Evolutionary conservation across 768 basidiomycete species (phyloP).

Genomic region (Pulveroboletus sp.): DNA sequence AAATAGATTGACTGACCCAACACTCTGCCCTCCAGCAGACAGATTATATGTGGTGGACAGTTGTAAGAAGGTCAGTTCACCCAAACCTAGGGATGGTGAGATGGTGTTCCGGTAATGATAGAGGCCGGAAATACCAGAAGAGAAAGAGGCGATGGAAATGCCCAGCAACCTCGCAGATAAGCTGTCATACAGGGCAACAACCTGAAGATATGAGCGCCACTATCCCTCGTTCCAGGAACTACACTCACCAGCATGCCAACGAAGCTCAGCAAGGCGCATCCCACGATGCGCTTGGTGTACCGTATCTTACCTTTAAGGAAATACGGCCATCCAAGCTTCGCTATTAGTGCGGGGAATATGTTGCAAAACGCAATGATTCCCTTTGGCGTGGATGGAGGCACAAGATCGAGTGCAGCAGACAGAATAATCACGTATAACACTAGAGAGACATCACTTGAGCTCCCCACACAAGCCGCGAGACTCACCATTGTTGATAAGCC

Average conservation of each 20-base stretch:
- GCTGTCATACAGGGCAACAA: constrained; percentile 70
- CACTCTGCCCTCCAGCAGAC: constrained; percentile 70
- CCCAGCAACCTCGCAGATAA: constrained; percentile 73
- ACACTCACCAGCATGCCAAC: constrained; percentile 82
- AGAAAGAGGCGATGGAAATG: constrained; percentile 81
- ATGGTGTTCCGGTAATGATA: not conserved
- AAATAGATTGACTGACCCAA: constrained; percentile 55
- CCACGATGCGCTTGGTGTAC: constrained; percentile 70
- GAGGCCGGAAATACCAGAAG: constrained; percentile 56
- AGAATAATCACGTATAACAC: constrained; percentile 96
- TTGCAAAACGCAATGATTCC: constrained; percentile 96
- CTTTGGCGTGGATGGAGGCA: constrained; percentile 88
- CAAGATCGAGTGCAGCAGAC: constrained; percentile 92
- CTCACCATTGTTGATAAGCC: constrained; percentile 87
- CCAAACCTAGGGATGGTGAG: constrained; percentile 59
- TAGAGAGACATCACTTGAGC: constrained; percentile 24
- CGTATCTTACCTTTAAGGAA: constrained; percentile 81
- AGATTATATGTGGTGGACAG: constrained; percentile 81
- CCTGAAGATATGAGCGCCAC: constrained; percentile 38
- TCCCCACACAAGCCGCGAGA: too few relatives aligned
- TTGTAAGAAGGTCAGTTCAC: constrained; percentile 93
- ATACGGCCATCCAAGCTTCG: constrained; percentile 93
- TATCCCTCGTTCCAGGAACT: not conserved
- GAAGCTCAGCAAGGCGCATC: constrained; percentile 74
- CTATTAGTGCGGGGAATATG: constrained; percentile 82